Percentiles rank a stretch among this genome's conserved stretches.
Conservation (phyloP, 805 yeast genomes). For the Brettanomyces sp. region DNA sequence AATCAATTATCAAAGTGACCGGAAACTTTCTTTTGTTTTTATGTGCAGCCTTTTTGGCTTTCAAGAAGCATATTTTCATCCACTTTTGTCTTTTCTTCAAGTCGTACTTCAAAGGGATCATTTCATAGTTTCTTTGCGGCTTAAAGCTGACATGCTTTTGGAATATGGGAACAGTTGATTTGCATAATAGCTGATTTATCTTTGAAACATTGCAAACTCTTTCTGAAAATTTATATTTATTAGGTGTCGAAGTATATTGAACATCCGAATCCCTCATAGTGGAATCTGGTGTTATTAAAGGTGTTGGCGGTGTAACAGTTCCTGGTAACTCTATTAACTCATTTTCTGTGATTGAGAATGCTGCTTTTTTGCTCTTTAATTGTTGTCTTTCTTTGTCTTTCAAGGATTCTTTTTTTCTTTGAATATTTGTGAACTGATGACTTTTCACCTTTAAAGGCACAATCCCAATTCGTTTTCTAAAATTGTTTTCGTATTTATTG, state of each 20-base stretch:
- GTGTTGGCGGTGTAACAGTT: constrained; percentile 7
- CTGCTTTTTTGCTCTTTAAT: too few relatives aligned
- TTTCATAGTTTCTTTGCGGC: neutral
- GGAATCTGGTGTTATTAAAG: constrained; percentile 4
- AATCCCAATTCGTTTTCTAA: too few relatives aligned
- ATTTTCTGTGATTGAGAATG: neutral
- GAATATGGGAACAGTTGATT: neutral
- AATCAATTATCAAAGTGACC: neutral
- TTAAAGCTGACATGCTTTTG: neutral
- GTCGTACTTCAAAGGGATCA: too few relatives aligned
- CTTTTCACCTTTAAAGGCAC: too few relatives aligned
- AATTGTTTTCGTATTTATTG: constrained; percentile 2
- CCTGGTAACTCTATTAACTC: constrained; percentile 4
- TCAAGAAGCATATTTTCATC: neutral
- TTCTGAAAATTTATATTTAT: neutral
- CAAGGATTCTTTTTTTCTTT: too few relatives aligned
- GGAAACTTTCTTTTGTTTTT: neutral
- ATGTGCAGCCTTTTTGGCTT: neutral
- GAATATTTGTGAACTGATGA: too few relatives aligned
- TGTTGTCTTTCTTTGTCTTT: too few relatives aligned
- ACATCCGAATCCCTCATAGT: constrained; percentile 3
- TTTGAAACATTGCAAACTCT: neutral
- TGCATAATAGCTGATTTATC: neutral
- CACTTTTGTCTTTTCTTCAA: constrained; percentile 1
- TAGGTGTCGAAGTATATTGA: constrained; percentile 7